phyloP scores from a whole-genome alignment of 176 grass and related monocot species.

The Melocanna baccifera region DNA sequence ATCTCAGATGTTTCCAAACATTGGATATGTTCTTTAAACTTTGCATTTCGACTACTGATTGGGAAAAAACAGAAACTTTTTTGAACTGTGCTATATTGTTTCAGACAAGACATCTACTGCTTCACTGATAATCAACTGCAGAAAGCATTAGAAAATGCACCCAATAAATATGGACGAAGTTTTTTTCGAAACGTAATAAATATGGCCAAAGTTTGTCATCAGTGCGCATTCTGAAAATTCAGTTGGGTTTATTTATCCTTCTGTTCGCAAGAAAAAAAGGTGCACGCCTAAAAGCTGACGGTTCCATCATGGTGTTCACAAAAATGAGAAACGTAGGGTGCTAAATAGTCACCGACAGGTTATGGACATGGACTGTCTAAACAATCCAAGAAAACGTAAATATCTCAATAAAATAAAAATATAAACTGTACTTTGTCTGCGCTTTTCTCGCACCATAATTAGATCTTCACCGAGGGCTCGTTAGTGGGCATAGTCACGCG shows the following conservation, averaged over 20 bases:
- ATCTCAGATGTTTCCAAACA: slow-evolving; percentile 43
- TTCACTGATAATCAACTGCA: neutral
- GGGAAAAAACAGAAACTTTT: neutral
- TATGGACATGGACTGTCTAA: neutral
- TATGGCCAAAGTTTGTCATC: neutral
- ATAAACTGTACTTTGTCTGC: neutral
- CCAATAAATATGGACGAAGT: neutral
- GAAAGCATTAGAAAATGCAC: neutral
- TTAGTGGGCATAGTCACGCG: slow-evolving; percentile 34
- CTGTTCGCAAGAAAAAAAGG: neutral
- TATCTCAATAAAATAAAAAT: neutral
- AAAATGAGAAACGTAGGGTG: neutral
- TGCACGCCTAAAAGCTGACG: neutral
- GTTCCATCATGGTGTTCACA: slow-evolving; percentile 1
- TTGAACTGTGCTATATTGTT: neutral
- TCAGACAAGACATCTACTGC: neutral
- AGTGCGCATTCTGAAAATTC: neutral
- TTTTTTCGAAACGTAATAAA: neutral
- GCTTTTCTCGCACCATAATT: slow-evolving; percentile 28
- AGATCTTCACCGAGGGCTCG: slow-evolving; percentile 6
- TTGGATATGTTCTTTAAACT: slow-evolving; percentile 7
- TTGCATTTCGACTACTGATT: slow-evolving; percentile 2
- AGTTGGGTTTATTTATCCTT: neutral
- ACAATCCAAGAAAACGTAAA: neutral
- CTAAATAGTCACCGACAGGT: neutral